A percentile compares a stretch with the other conserved stretches of the same genome.
Evolutionary conservation across 2,329 filamentous ascomycete species (phyloP).

Genomic region (Xylaria sp.): DNA sequence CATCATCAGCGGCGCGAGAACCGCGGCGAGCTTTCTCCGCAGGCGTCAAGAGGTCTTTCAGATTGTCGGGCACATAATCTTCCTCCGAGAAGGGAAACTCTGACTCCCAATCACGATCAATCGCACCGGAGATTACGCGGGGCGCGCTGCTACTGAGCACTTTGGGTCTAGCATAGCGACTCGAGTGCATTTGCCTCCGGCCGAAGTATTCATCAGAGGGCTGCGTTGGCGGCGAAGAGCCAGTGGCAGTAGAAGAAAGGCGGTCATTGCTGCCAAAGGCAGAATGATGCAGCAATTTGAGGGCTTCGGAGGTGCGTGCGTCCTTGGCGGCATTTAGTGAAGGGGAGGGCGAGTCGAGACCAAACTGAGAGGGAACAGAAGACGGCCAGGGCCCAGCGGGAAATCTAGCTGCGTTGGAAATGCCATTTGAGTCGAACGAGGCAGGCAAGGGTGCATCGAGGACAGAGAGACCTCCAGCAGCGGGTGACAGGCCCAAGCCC

Average conservation of each 20-base stretch:
- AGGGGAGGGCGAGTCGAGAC: constrained; percentile 84
- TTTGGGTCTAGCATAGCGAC: constrained; percentile 74
- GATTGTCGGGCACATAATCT: constrained; percentile 82
- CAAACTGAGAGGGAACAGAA: constrained; percentile 92
- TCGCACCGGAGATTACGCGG: constrained; percentile 70
- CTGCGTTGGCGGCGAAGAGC: constrained; percentile 50
- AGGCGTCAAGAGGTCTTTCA: constrained; percentile 74
- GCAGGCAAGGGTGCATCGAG: constrained; percentile 92
- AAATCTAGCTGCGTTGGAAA: constrained; percentile 89
- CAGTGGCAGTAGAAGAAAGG: constrained; percentile 61
- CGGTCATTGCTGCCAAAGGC: constrained; percentile 75
- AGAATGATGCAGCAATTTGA: constrained; percentile 73
- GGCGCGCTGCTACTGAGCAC: constrained; percentile 75
- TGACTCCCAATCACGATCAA: constrained; percentile 72
- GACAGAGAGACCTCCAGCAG: constrained; percentile 80
- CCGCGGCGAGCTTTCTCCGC: constrained; percentile 74
- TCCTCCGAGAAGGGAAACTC: constrained; percentile 84
- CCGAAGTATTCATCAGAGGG: constrained; percentile 70
- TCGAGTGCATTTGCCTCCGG: constrained; percentile 76
- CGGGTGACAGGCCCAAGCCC: constrained; percentile 83
- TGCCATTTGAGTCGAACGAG: constrained; percentile 95
- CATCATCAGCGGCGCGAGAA: constrained; percentile 67
- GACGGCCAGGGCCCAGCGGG: constrained; percentile 83
- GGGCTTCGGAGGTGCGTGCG: constrained; percentile 68
- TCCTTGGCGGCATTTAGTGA: constrained; percentile 74